Base-by-base conservation (phyloP, 495 filamentous ascomycete genomes). In the Glonium stellatum region DNA sequence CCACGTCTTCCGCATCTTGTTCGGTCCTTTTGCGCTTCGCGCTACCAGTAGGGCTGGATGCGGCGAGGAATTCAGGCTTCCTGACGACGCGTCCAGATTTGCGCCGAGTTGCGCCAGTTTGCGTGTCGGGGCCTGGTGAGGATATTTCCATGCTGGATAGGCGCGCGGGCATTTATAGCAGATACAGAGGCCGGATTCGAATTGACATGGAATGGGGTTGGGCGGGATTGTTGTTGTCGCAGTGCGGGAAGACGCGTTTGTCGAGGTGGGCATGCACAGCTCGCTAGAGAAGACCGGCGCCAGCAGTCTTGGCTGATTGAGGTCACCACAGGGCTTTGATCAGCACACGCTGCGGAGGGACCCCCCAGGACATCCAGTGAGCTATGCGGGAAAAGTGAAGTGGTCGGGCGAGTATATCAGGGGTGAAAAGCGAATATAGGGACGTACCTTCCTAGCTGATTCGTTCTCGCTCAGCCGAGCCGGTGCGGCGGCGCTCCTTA, bases 71-170 rank as follows among this genome's bases (percentile, higher is more conserved):
- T 19, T 65, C 60, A 0, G 68, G 67, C 49, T 64, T 69, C 50
- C 61, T 66, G 35, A 62, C 55, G 57, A 70, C 68, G 58, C 68
- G 66, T 76, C 87, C 87, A 50, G 90, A 95, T 68, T 88, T 88
- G 71, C 91, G 84, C 70, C 86, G 77, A 52, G 71, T 69, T 65
- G 72, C 71, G 69, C 75, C 79, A 41, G 76, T 72, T 51, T 72
- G 75, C 56, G 73, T 78, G 71, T 82, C 78, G 63, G 81, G 78
- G 66, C 77, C 78, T 66, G 64, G 65, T 48, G 83, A 79, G 64
- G 81, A 79, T 55, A 79, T 77, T 67, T 86, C 82, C 78, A 82
- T 82, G 70, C 63, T 76, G 50, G 62, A 66, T 12, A 68, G 59
- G 49, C 61, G 61, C 18, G 77, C 71, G 62, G 77, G 76, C 73